Conservation (phyloP, 805 yeast species). For the Yamadazyma scolyti region DNA sequence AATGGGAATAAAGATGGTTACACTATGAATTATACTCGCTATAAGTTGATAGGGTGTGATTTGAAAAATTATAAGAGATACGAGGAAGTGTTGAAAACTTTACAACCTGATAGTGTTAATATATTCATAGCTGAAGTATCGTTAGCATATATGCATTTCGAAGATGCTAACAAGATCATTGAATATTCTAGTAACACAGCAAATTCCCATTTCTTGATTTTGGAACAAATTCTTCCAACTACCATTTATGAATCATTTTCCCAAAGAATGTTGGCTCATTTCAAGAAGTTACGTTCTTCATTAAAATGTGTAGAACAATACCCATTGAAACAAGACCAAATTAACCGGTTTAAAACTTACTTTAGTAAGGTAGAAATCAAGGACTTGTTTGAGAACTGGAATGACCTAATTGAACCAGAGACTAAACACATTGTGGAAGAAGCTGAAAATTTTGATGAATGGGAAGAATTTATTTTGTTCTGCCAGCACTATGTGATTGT, state of each 20-base stretch:
- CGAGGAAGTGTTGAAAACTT: slow-evolving; percentile 18
- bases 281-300: slow-evolving; percentile 62
- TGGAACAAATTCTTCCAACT: slow-evolving; percentile 71
- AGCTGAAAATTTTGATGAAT: slow-evolving; percentile 75
- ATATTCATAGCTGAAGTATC: slow-evolving; percentile 82
- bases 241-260: slow-evolving; percentile 66
- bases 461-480: slow-evolving; percentile 75
- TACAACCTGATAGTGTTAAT: slow-evolving; percentile 22
- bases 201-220: slow-evolving; percentile 55
- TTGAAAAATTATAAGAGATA: slow-evolving; percentile 46
- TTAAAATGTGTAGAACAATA: slow-evolving; percentile 60
- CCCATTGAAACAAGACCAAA: slow-evolving; percentile 49
- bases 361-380: slow-evolving; percentile 47
- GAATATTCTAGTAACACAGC: slow-evolving; percentile 38
- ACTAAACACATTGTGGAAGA: slow-evolving; percentile 38
- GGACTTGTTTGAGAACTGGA: slow-evolving; percentile 62
- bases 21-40: slow-evolving; percentile 32
- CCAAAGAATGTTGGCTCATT: slow-evolving; percentile 70
- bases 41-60: slow-evolving; percentile 66
- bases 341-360: slow-evolving; percentile 46
- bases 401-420: slow-evolving; percentile 30
- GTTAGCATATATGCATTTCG: slow-evolving; percentile 71
- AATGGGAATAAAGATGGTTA: slow-evolving; percentile 7
- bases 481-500: slow-evolving; percentile 71
- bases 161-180: slow-evolving; percentile 61